These are phyloP conservation scores for Rhodomyrtus psidioides DNA, from an alignment of 441 rosid genomes.

Conservation along the genomic window DNA sequence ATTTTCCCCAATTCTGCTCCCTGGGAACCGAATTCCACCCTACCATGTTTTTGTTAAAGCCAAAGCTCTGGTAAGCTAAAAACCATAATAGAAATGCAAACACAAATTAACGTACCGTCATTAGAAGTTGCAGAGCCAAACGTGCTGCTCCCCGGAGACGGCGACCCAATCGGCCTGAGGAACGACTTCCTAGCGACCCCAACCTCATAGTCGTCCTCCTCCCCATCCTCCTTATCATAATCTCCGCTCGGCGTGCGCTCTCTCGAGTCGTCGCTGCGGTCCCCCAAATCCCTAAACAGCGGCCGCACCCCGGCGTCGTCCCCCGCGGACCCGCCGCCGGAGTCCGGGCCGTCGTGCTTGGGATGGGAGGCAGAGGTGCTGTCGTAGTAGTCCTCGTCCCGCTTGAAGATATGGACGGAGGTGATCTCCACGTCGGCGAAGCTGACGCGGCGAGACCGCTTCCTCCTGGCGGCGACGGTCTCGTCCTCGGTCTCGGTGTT, in stretches of 20 bases:
- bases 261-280: conserved; percentile 35
- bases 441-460: conserved; percentile 83
- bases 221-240: conserved; percentile 8
- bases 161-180: conserved; percentile 48
- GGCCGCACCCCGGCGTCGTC: conserved; percentile 24
- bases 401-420: conserved; percentile 77
- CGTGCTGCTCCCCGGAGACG: conserved; percentile 69
- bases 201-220: conserved; percentile 19
- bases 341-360: conserved; percentile 11
- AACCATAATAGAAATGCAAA: background rate
- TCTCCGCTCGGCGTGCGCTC: conserved; percentile 20
- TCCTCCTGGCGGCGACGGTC: conserved; percentile 47
- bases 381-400: conserved; percentile 77
- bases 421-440: conserved; percentile 94
- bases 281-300: conserved; percentile 54
- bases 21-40: background rate
- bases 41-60: background rate
- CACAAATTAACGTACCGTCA: conserved; percentile 37
- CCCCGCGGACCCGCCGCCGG: conserved; percentile 14
- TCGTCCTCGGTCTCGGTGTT: conserved; percentile 64
- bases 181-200: conserved; percentile 26
- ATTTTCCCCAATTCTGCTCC: background rate
- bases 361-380: conserved; percentile 24
- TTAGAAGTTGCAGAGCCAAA: conserved; percentile 59
- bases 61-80: background rate